Evolutionary conservation across 768 basidiomycete species (phyloP), one percentile per base, ranked within the genome.

Genomic region (Gloeopeniophorella convolvens): DNA sequence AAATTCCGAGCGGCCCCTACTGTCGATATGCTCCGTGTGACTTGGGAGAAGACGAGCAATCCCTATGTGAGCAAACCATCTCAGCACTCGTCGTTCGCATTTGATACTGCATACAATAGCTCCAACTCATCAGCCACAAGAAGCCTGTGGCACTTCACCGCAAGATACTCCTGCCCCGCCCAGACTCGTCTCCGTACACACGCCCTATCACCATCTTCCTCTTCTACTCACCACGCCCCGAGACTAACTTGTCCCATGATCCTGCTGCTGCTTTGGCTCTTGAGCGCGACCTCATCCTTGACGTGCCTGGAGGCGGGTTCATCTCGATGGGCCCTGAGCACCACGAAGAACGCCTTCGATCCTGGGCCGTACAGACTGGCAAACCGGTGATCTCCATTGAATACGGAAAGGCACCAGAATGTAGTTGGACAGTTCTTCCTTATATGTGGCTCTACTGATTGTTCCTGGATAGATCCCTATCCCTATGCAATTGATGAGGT

Each of bases 351-450:
- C 78, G 96, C 12, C 72, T 97, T 48, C 74, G 89, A 45, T 74
- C 76, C 59, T 98, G 96, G 95, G 87, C 93, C 3, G 69, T 79
- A 27, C 74, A 72, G 41, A 90, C 89, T 0, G 77, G 84, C 11
- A 83, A 80, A 61, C 87, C 89, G 12, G 78, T 97, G 3, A 69
- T 98, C 32, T 76, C 89, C 10, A 77, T 98, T 39, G 91, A 98
- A 55, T 98, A 98, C 65, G 91, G 93, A 28, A 99, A 98, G 68
- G 89, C 93, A 20, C 93, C 94, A 5, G 93, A 97, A 75, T 95
- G 91, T 92, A 63, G 66, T 80, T 60, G 20, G 15, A 16, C 16
- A 23, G 36, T 31, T 21, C 32, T 24, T 26, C 23, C 31, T 27
- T 47, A 41, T 10, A 39, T 31, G 18, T 30, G 36, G 20, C 36